Evolutionary conservation across 1,284 basidiomycete genomes (phyloP), one percentile per base, ranked within the genome.

Genomic region (Athelia sp.): DNA sequence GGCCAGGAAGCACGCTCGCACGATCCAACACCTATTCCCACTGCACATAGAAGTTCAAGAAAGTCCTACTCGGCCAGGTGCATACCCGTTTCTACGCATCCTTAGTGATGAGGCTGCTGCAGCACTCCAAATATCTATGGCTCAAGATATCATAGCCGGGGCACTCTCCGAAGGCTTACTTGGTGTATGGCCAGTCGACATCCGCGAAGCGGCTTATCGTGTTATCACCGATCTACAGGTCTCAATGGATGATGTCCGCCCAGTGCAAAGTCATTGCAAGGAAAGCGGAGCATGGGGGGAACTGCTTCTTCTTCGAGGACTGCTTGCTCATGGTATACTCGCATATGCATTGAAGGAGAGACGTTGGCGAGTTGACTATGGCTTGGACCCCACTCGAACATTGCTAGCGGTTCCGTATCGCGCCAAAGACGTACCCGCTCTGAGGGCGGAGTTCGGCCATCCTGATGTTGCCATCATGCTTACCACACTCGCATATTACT

Each of bases 401-500:
- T 31, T 56, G 31, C 47, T 58, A 8, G 54, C 54, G 3, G 51
- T 42, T 8, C 46, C 45, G 11, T 47, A 45, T 9, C 60, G 61
- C 43, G 43, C 48, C 4, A 57, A 62, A 53, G 79, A 81, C 49
- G 63, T 72, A 1, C 78, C 78, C 0, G 64, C 74, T 15, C 51
- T 64, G 31, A 64, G 70, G 31, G 75, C 79, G 17, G 78, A 81
- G 40, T 81, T 81, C 50, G 78, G 76, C 1, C 78, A 81, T 57
- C 78, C 78, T 0, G 78, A 81, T 24, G 63, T 80, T 19, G 65
- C 70, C 1, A 61, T 80, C 46, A 52, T 64, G 13, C 62, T 81
- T 24, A 80, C 79, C 0, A 79, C 70, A 47, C 61, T 81, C 14
- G 70, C 68, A 0, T 81, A 81, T 50, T 80, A 81, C 45, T 78